These are phyloP conservation scores for Penicillium decumbens DNA, from an alignment of 2,329 filamentous ascomycete species.

Conservation along the genomic window DNA sequence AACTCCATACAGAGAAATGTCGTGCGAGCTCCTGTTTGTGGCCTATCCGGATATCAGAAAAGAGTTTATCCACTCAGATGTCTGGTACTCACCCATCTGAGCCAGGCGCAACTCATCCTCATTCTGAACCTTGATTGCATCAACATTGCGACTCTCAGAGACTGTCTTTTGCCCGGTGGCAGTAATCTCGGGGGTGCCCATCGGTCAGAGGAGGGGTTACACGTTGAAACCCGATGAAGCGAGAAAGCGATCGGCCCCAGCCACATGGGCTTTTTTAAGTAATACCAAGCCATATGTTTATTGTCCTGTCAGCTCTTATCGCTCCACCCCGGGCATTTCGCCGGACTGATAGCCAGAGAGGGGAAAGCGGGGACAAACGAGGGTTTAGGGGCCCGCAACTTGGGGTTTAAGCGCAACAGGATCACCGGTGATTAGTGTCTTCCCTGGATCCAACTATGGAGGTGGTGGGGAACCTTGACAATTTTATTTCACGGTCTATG, in stretches of 20 bases:
- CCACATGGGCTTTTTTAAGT: conserved; percentile 2
- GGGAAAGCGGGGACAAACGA: conserved; percentile 9
- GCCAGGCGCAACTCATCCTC: conserved; percentile 43
- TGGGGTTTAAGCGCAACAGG: background rate
- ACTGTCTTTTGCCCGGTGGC: background rate
- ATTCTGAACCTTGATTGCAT: conserved; percentile 25
- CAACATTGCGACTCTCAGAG: conserved; percentile 1
- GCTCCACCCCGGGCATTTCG: conserved; percentile 7
- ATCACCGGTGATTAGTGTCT: conserved; percentile 1
- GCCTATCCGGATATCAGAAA: conserved; percentile 25
- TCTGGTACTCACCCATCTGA: conserved; percentile 41
- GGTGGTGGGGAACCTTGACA: background rate
- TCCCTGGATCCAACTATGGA: background rate
- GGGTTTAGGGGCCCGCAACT: background rate
- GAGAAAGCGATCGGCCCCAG: background rate
- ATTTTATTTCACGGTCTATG: background rate
- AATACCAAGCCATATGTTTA: conserved; percentile 4
- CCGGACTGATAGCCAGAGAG: conserved; percentile 8
- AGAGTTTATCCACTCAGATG: background rate
- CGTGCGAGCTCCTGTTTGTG: conserved; percentile 49
- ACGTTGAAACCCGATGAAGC: background rate
- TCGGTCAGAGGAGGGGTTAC: background rate
- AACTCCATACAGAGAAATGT: conserved; percentile 47
- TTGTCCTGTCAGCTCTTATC: conserved; percentile 11
- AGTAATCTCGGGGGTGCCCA: conserved; percentile 12